Percentiles rank a stretch among this genome's conserved stretches.
phyloP scores from a whole-genome alignment of 208 protist species.

The Herpetomonas samuelpessoai region DNA sequence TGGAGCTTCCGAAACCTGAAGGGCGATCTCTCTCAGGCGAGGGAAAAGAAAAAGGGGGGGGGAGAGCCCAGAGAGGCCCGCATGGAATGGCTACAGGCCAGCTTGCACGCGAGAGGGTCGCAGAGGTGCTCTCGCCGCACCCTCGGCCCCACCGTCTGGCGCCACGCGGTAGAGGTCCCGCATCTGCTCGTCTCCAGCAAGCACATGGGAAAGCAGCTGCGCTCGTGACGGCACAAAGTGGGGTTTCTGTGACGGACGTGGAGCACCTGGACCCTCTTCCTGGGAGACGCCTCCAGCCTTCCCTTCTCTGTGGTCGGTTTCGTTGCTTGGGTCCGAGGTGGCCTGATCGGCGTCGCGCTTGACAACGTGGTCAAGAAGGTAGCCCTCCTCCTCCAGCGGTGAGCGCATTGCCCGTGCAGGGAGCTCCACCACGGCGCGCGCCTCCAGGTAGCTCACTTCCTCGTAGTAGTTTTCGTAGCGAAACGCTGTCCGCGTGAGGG shows the following conservation, averaged over 20 bases:
- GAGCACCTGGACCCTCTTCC: no score
- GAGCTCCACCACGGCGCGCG: conserved; percentile 39
- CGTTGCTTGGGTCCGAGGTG: conserved; percentile 9
- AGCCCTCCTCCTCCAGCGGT: conserved; percentile 50
- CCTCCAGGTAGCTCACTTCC: conserved; percentile 75
- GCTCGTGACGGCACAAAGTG: not conserved
- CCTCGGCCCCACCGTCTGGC: no score
- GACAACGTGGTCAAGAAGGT: conserved; percentile 43
- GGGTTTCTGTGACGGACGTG: no score
- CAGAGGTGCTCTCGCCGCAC: no score
- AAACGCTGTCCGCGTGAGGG: conserved; percentile 93
- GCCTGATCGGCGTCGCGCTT: conserved; percentile 53
- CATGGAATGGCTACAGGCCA: no score
- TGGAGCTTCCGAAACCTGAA: no score
- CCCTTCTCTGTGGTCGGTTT: not conserved
- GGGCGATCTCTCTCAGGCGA: no score
- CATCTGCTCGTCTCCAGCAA: no score
- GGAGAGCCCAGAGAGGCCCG: no score
- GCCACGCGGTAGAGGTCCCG: no score
- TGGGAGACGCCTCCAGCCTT: not conserved
- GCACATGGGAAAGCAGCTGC: conserved; percentile 4
- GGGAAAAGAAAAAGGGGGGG: no score
- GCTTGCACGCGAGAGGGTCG: no score
- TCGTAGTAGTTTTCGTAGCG: conserved; percentile 92
- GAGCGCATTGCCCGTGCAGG: conserved; percentile 28